phyloP scores from a whole-genome alignment of 1,284 basidiomycete genomes.

The Cerioporus squamosus region DNA sequence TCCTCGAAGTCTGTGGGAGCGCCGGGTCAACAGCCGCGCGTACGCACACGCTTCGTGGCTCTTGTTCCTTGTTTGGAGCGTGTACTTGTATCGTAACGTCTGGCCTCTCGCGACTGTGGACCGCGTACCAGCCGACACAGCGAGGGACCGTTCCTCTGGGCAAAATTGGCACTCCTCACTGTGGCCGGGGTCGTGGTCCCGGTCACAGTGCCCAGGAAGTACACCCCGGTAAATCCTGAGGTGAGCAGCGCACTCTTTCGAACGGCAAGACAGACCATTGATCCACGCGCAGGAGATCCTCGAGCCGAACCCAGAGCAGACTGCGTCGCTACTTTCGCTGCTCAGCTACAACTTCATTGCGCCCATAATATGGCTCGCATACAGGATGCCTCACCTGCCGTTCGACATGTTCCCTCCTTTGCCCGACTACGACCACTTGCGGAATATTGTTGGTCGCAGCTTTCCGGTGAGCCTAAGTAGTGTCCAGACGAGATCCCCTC shows the following conservation, averaged over 20 bases:
- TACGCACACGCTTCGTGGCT: constrained; percentile 12
- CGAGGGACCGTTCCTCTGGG: constrained; percentile 41
- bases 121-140: constrained; percentile 42
- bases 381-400: constrained; percentile 34
- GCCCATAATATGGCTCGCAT: constrained; percentile 36
- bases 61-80: constrained; percentile 31
- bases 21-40: neutral
- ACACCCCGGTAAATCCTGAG: constrained; percentile 45
- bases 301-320: constrained; percentile 37
- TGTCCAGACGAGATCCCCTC: neutral
- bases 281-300: too few relatives aligned
- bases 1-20: neutral
- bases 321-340: constrained; percentile 36
- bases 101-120: constrained; percentile 51
- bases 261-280: too few relatives aligned
- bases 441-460: constrained; percentile 42
- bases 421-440: constrained; percentile 50
- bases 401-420: constrained; percentile 45
- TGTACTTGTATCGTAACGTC: constrained; percentile 54
- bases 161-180: constrained; percentile 42
- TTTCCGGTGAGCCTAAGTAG: constrained; percentile 31
- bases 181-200: constrained; percentile 49
- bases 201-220: constrained; percentile 46
- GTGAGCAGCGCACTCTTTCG: constrained; percentile 17
- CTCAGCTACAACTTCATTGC: constrained; percentile 37